phyloP scores from a whole-genome alignment of 2,329 filamentous ascomycete species.

The Diaporthe vexans region DNA sequence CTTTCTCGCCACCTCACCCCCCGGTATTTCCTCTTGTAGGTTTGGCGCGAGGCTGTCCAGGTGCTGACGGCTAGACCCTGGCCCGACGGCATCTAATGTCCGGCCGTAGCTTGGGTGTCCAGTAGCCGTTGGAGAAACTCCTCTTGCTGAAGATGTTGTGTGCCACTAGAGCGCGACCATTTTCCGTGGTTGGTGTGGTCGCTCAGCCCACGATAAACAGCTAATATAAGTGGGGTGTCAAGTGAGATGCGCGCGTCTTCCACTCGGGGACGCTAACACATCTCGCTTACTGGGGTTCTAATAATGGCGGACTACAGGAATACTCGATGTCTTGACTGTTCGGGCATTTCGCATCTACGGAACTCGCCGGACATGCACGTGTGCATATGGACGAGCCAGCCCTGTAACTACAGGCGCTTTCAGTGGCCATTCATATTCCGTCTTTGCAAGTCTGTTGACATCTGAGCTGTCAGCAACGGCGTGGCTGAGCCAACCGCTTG shows the following conservation, averaged over 20 bases:
- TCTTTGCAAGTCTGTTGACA: neutral
- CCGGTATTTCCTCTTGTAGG: neutral
- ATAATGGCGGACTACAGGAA: neutral
- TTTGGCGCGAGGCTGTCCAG: slow-evolving; percentile 8
- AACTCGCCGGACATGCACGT: neutral
- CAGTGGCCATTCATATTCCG: neutral
- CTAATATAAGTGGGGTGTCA: neutral
- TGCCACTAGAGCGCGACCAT: neutral
- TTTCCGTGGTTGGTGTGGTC: neutral
- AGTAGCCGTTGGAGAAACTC: neutral
- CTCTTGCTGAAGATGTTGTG: neutral
- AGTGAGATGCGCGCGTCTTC: neutral
- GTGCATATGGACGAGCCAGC: neutral
- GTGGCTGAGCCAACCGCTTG: neutral
- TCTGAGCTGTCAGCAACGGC: neutral
- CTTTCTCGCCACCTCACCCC: slow-evolving; percentile 23
- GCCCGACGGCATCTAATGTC: slow-evolving; percentile 6
- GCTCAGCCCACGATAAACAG: neutral
- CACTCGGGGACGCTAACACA: neutral
- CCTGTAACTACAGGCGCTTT: neutral
- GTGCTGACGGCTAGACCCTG: neutral
- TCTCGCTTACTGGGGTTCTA: neutral
- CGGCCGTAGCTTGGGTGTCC: neutral
- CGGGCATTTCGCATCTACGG: neutral
- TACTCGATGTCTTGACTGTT: neutral